Evolutionary conservation across 2,329 filamentous ascomycete species (phyloP).

Genomic region (Xylariaceae sp.): DNA sequence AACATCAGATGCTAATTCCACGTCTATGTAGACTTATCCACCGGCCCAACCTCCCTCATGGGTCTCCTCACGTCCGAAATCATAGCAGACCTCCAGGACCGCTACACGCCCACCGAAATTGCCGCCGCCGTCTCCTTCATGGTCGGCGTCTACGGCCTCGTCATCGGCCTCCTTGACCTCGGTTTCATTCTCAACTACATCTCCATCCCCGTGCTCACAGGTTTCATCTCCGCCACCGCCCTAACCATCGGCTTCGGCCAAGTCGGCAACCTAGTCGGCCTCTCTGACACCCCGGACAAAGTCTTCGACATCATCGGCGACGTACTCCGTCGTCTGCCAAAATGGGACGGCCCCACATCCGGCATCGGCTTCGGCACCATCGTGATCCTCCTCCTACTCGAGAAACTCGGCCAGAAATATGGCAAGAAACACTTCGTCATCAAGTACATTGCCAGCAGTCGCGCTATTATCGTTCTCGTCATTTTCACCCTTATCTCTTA

Average conservation of each 20-base stretch:
- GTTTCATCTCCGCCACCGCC: constrained; percentile 62
- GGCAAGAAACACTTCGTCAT: constrained; percentile 52
- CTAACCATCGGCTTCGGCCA: constrained; percentile 63
- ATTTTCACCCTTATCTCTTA: constrained; percentile 61
- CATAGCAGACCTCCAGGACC: constrained; percentile 46
- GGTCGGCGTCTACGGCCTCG: constrained; percentile 56
- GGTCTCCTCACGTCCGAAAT: constrained; percentile 59
- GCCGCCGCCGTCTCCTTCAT: constrained; percentile 58
- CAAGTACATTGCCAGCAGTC: constrained; percentile 54
- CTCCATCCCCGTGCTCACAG: constrained; percentile 57
- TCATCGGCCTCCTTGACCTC: constrained; percentile 56
- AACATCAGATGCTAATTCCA: constrained; percentile 23
- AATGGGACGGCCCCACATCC: constrained; percentile 53
- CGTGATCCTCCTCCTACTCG: constrained; percentile 49
- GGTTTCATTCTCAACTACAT: constrained; percentile 63
- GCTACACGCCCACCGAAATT: constrained; percentile 51
- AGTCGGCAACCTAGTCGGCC: constrained; percentile 55
- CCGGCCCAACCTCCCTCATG: constrained; percentile 59
- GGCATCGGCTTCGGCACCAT: constrained; percentile 56
- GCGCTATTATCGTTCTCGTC: constrained; percentile 55
- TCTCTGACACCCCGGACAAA: constrained; percentile 44
- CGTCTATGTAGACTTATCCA: constrained; percentile 47
- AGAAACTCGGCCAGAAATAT: constrained; percentile 55
- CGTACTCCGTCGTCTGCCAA: constrained; percentile 50
- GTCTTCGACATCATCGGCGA: constrained; percentile 55